Conservation (phyloP, 352 stramenopile genomes). For the Pythium utonaiense region DNA sequence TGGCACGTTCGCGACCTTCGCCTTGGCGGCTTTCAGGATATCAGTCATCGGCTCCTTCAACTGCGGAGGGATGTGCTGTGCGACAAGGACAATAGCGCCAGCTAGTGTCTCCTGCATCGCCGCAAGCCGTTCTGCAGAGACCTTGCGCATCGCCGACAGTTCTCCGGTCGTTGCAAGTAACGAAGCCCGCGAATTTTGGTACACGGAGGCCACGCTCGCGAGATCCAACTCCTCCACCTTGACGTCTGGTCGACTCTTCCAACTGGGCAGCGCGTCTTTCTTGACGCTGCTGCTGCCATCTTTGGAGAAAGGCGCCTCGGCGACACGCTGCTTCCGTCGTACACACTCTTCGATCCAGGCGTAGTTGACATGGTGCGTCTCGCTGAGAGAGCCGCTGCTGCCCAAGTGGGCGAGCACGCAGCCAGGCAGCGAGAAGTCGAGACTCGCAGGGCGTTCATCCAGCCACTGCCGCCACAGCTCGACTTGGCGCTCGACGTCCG, state of each 20-base stretch:
- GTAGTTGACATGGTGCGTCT: slow-evolving; percentile 68
- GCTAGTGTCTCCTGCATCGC: slow-evolving; percentile 49
- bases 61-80: slow-evolving; percentile 65
- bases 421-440: slow-evolving; percentile 50
- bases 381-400: slow-evolving; percentile 39
- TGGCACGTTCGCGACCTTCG: slow-evolving; percentile 78
- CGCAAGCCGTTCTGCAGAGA: slow-evolving; percentile 39
- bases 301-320: slow-evolving; percentile 39
- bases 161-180: slow-evolving; percentile 13
- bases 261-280: slow-evolving; percentile 9
- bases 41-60: slow-evolving; percentile 64
- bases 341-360: slow-evolving; percentile 84
- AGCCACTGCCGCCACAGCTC: slow-evolving; percentile 48
- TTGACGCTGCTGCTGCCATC: not conserved
- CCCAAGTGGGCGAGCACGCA: slow-evolving; percentile 59
- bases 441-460: slow-evolving; percentile 22
- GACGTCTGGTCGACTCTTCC: slow-evolving; percentile 16
- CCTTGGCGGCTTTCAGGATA: slow-evolving; percentile 62
- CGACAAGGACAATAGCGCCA: slow-evolving; percentile 64
- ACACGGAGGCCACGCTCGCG: slow-evolving; percentile 2
- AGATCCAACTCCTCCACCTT: slow-evolving; percentile 21
- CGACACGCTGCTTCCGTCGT: slow-evolving; percentile 40
- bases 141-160: slow-evolving; percentile 16
- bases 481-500: slow-evolving; percentile 34
- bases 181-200: slow-evolving; percentile 10